A percentile compares a stretch with the other conserved stretches of the same genome.
Conservation (phyloP, 139 green algal genomes). For the Picochlorum sp. region DNA sequence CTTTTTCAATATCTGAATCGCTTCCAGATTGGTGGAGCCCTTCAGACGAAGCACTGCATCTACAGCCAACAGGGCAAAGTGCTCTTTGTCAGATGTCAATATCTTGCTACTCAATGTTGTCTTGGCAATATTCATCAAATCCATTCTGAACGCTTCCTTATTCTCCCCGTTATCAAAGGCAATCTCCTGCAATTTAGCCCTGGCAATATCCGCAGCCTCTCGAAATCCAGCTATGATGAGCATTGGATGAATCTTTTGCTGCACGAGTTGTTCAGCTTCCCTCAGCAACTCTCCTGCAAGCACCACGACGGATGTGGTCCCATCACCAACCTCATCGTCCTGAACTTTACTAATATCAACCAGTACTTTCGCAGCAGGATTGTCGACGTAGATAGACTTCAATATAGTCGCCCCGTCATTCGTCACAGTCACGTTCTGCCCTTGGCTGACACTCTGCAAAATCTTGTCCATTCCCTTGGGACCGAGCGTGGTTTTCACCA, state of each 20-base stretch:
- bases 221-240: constrained; percentile 94
- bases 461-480: constrained; percentile 99
- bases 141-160: constrained; percentile 42
- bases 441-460: constrained; percentile 83
- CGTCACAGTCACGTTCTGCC: constrained; percentile 84
- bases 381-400: constrained; percentile 94
- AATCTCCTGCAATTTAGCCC: constrained; percentile 33
- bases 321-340: constrained; percentile 97
- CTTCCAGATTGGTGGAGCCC: constrained; percentile 83
- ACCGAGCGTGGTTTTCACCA: constrained; percentile 96
- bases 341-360: constrained; percentile 93
- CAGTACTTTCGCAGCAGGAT: constrained; percentile 93
- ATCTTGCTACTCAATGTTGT: constrained; percentile 98
- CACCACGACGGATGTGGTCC: constrained; percentile 96
- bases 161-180: constrained; percentile 44
- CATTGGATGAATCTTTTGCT: constrained; percentile 94
- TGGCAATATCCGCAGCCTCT: constrained; percentile 56
- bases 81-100: constrained; percentile 59
- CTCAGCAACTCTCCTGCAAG: constrained; percentile 93
- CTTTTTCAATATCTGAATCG: constrained; percentile 99
- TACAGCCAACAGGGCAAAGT: constrained; percentile 95
- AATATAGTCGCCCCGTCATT: constrained; percentile 99
- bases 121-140: constrained; percentile 91
- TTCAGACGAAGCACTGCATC: constrained; percentile 89
- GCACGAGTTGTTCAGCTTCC: constrained; percentile 91